A percentile compares a stretch with the other conserved stretches of the same genome.
These are phyloP conservation scores for Phytophthora colocasiae DNA, from an alignment of 352 stramenopile species.

Conservation along the genomic window DNA sequence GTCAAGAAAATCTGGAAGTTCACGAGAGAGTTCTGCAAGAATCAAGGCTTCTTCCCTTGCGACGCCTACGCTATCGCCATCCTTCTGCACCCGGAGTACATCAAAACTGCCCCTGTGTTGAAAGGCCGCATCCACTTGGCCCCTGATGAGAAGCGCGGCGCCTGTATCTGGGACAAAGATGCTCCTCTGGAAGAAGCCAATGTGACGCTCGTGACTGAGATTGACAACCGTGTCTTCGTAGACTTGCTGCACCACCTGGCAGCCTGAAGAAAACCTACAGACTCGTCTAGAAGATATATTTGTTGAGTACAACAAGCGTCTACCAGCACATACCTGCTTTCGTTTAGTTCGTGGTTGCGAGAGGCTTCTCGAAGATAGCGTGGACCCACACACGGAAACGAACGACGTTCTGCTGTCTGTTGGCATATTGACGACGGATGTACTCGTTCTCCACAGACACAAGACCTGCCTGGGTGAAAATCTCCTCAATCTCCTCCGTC, in stretches of 20 bases:
- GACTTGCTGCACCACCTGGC: conserved; percentile 60
- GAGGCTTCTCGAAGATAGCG: conserved; percentile 85
- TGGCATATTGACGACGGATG: conserved; percentile 89
- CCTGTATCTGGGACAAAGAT: conserved; percentile 56
- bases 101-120: conserved; percentile 51
- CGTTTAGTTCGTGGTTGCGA: conserved; percentile 4
- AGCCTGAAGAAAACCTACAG: conserved; percentile 17
- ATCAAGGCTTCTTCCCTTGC: conserved; percentile 68
- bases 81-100: conserved; percentile 60
- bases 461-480: conserved; percentile 71
- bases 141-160: conserved; percentile 57
- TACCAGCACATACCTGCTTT: conserved; percentile 13
- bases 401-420: conserved; percentile 86
- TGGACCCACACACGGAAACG: conserved; percentile 92
- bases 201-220: conserved; percentile 70
- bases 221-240: conserved; percentile 69
- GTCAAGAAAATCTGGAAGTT: conserved; percentile 72
- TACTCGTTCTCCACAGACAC: conserved; percentile 83
- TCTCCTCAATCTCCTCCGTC: conserved; percentile 72
- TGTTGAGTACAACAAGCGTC: background rate
- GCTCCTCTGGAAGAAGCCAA: conserved; percentile 51
- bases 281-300: conserved; percentile 29
- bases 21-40: conserved; percentile 50
- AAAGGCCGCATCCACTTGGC: conserved; percentile 67
- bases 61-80: conserved; percentile 79